Percentiles rank a stretch among this genome's conserved stretches.
phyloP scores from a whole-genome alignment of 2,329 filamentous ascomycete genomes.

The Madurella fahalii region DNA sequence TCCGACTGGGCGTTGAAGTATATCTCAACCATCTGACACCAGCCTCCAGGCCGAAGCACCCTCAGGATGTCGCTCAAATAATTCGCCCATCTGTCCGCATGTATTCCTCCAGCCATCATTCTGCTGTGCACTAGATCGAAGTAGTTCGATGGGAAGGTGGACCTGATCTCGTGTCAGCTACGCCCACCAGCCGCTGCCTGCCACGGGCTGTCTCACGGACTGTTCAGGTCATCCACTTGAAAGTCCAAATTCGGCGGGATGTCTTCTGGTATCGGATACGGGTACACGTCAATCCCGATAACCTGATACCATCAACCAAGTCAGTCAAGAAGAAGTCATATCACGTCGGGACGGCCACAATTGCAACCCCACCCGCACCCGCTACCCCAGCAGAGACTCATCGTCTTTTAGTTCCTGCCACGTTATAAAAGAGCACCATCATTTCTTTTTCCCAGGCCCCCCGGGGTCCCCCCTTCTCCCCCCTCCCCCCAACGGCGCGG shows the following conservation, averaged over 20 bases:
- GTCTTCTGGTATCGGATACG: slow-evolving; percentile 63
- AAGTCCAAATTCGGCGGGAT: slow-evolving; percentile 63
- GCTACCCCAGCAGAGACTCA: too few species aligned
- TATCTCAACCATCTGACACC: slow-evolving; percentile 85
- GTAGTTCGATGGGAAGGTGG: slow-evolving; percentile 63
- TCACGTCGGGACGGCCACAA: background rate
- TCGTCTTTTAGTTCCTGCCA: too few species aligned
- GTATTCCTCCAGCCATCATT: slow-evolving; percentile 67
- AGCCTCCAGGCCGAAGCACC: slow-evolving; percentile 70
- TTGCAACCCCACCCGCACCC: background rate
- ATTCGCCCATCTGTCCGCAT: slow-evolving; percentile 65
- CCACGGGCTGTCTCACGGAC: slow-evolving; percentile 41
- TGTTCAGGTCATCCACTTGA: slow-evolving; percentile 69
- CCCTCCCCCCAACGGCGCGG: too few species aligned
- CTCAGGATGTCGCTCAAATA: slow-evolving; percentile 74
- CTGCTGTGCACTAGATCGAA: slow-evolving; percentile 85
- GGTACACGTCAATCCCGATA: slow-evolving; percentile 67
- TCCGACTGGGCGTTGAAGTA: slow-evolving; percentile 83
- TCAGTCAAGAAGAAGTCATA: slow-evolving; percentile 12
- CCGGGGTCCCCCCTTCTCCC: too few species aligned
- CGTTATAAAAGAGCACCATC: too few species aligned
- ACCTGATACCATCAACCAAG: slow-evolving; percentile 46
- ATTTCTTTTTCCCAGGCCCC: too few species aligned
- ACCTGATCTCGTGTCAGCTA: slow-evolving; percentile 36
- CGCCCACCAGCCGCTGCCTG: too few species aligned